Conservation (phyloP, 2,329 filamentous ascomycete species). For the Botrytis paeoniae region DNA sequence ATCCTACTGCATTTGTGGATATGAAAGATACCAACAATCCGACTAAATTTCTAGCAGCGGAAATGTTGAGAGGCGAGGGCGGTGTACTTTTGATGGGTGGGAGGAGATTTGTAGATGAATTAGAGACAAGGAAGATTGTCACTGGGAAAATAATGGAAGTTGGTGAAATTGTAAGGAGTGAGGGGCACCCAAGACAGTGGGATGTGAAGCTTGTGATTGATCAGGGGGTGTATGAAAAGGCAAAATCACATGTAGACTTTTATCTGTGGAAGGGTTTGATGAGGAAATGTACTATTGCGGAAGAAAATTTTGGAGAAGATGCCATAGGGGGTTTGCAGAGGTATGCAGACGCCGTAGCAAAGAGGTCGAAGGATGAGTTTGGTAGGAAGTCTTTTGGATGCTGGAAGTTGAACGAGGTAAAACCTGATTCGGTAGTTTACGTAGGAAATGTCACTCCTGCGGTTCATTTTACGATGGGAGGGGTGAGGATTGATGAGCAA, state of each 20-base stretch:
- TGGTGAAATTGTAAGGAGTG: slow-evolving; percentile 15
- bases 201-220: slow-evolving; percentile 57
- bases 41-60: slow-evolving; percentile 62
- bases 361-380: slow-evolving; percentile 44
- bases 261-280: slow-evolving; percentile 62
- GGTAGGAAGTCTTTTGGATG: slow-evolving; percentile 52
- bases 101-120: slow-evolving; percentile 59
- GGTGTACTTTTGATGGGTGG: slow-evolving; percentile 54
- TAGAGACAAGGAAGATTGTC: slow-evolving; percentile 56
- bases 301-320: slow-evolving; percentile 41
- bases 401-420: slow-evolving; percentile 52
- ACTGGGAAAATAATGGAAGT: slow-evolving; percentile 50
- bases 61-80: slow-evolving; percentile 60
- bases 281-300: slow-evolving; percentile 52
- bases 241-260: slow-evolving; percentile 57
- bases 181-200: slow-evolving; percentile 50
- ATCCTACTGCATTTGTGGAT: slow-evolving; percentile 64
- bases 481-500: slow-evolving; percentile 54
- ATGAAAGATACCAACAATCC: slow-evolving; percentile 44
- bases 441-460: slow-evolving; percentile 61
- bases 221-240: slow-evolving; percentile 52
- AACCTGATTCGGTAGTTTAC: slow-evolving; percentile 52
- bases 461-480: slow-evolving; percentile 66
- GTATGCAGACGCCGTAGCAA: slow-evolving; percentile 48
- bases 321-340: slow-evolving; percentile 46